These are phyloP conservation scores for Benincasa hispida DNA, from an alignment of 306 rosid species.

Conservation along the genomic window DNA sequence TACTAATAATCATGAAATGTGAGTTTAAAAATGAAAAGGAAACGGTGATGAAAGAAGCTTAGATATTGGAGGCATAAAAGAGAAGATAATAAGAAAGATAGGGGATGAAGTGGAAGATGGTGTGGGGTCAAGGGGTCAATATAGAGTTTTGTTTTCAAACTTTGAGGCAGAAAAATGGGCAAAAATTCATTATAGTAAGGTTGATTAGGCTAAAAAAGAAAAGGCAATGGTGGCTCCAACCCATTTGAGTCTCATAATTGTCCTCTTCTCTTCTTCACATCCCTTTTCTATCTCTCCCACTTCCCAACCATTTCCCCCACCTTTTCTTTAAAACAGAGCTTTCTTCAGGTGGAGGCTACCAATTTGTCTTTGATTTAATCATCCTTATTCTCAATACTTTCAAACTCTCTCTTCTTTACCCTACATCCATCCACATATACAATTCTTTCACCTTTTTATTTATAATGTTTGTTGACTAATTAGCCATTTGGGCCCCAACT, in stretches of 20 bases:
- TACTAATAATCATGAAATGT: too few relatives aligned
- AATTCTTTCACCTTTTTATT: too few relatives aligned
- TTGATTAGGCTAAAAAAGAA: background rate
- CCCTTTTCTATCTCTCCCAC: background rate
- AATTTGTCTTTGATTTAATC: background rate
- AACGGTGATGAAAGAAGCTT: too few relatives aligned
- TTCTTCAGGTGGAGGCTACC: background rate
- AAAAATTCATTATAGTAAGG: background rate
- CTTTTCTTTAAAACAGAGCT: background rate
- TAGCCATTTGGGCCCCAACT: too few relatives aligned
- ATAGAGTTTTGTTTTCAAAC: background rate
- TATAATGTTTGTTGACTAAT: too few relatives aligned
- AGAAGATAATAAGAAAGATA: background rate
- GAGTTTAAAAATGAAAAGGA: too few relatives aligned
- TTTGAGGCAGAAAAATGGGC: slow-evolving; percentile 7
- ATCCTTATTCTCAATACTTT: background rate
- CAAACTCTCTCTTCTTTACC: too few relatives aligned
- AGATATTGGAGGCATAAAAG: background rate
- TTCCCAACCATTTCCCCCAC: background rate
- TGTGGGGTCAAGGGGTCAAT: background rate
- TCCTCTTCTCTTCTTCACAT: slow-evolving; percentile 2
- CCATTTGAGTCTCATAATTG: slow-evolving; percentile 8
- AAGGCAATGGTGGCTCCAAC: slow-evolving; percentile 9
- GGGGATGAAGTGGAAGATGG: background rate
- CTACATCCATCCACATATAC: too few relatives aligned